Evolutionary conservation across 257 asterid species (phyloP).

Genomic region (Galeopsis tetrahit): DNA sequence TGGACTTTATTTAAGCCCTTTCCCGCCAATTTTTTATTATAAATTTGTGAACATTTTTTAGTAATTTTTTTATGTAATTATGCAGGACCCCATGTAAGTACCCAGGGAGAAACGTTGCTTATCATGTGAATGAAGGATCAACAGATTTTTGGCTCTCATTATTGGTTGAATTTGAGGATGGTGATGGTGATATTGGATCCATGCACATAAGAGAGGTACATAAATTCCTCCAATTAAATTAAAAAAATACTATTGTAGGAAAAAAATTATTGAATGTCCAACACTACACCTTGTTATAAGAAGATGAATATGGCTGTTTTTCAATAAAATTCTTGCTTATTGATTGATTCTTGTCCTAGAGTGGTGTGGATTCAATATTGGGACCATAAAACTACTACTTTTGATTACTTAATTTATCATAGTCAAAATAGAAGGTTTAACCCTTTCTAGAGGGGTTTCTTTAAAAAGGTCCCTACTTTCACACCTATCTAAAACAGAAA

Average conservation of each 20-base stretch:
- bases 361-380: slow-evolving; percentile 25
- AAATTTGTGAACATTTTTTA: background rate
- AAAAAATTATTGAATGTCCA: background rate
- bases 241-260: background rate
- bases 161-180: slow-evolving; percentile 87
- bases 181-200: slow-evolving; percentile 91
- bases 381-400: slow-evolving; percentile 31
- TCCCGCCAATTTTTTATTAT: background rate
- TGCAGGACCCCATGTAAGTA: slow-evolving; percentile 91
- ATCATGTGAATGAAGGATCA: slow-evolving; percentile 93
- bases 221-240: background rate
- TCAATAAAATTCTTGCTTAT: slow-evolving; percentile 1
- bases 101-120: slow-evolving; percentile 80
- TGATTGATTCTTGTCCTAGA: background rate
- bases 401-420: slow-evolving; percentile 17
- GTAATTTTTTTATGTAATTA: background rate
- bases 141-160: slow-evolving; percentile 87
- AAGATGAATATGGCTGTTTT: too few relatives aligned
- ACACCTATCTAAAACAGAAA: slow-evolving; percentile 39
- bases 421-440: slow-evolving; percentile 54
- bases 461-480: slow-evolving; percentile 44
- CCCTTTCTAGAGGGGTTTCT: slow-evolving; percentile 34
- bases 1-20: slow-evolving; percentile 15
- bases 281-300: too few relatives aligned
- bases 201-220: slow-evolving; percentile 92